These are phyloP conservation scores for Colletotrichum paranaense DNA, from an alignment of 2,329 filamentous ascomycete species.

Conservation along the genomic window DNA sequence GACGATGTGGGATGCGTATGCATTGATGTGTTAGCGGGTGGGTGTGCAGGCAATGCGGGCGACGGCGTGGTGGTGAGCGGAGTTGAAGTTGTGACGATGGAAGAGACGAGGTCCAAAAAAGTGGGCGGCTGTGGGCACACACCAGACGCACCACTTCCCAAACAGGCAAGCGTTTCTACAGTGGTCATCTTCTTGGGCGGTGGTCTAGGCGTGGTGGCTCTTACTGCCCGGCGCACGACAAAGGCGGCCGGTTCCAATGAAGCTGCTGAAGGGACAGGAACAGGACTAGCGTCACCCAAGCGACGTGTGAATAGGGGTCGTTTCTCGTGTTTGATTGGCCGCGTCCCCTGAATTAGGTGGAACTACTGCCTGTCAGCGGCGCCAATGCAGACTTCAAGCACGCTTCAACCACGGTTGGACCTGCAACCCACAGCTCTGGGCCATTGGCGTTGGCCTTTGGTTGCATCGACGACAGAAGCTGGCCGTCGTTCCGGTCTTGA, in stretches of 20 bases:
- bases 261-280: slow-evolving; percentile 17
- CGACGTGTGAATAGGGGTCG: slow-evolving; percentile 15
- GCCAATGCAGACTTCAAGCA: slow-evolving; percentile 10
- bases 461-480: background rate
- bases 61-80: slow-evolving; percentile 17
- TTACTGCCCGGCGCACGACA: background rate
- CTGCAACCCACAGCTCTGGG: background rate
- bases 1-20: background rate
- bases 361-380: slow-evolving; percentile 17
- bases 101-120: background rate
- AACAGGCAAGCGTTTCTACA: slow-evolving; percentile 13
- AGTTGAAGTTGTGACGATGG: background rate
- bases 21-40: background rate
- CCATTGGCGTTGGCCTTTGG: background rate
- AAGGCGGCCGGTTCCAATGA: background rate
- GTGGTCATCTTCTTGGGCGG: background rate
- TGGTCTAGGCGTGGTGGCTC: slow-evolving; percentile 1
- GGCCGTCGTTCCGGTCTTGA: slow-evolving; percentile 1
- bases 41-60: background rate
- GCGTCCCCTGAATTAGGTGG: slow-evolving; percentile 3
- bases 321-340: background rate
- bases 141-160: background rate
- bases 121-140: slow-evolving; percentile 11
- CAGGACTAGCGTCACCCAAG: slow-evolving; percentile 16
- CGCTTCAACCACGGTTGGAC: background rate